These are phyloP conservation scores for Arachis stenosperma DNA, from an alignment of 306 rosid genomes.

Conservation along the genomic window DNA sequence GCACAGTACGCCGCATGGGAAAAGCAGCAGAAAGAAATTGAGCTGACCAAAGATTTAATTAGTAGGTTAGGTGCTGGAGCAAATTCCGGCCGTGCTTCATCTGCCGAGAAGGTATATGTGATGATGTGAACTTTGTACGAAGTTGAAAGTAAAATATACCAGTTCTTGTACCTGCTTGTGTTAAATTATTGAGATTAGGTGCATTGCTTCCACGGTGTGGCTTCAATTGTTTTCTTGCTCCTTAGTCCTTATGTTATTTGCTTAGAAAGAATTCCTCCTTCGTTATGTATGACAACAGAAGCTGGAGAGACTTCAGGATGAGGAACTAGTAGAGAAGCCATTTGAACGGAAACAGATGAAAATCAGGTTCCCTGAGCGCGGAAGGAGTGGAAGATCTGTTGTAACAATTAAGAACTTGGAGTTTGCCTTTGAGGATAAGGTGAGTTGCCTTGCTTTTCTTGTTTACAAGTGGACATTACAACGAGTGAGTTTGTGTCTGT, in stretches of 20 bases:
- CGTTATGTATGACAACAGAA: constrained; percentile 61
- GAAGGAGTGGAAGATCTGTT: constrained; percentile 90
- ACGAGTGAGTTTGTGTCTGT: background rate
- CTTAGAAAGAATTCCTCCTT: constrained; percentile 38
- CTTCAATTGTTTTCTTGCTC: constrained; percentile 30
- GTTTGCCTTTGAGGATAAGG: constrained; percentile 83
- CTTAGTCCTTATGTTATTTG: constrained; percentile 22
- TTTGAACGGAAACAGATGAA: constrained; percentile 96
- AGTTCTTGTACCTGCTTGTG: constrained; percentile 29
- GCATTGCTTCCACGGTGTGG: constrained; percentile 18
- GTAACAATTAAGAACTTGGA: constrained; percentile 69
- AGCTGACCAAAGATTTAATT: constrained; percentile 78
- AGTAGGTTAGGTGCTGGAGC: constrained; percentile 92
- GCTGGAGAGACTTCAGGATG: constrained; percentile 92
- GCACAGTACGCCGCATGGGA: constrained; percentile 93
- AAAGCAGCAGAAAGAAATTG: constrained; percentile 99
- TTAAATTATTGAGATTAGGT: constrained; percentile 28
- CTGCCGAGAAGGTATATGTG: constrained; percentile 85
- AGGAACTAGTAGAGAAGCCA: constrained; percentile 84
- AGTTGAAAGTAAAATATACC: constrained; percentile 24
- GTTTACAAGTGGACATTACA: constrained; percentile 19
- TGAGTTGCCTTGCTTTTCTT: constrained; percentile 42
- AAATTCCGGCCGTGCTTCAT: constrained; percentile 93
- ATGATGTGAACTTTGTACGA: background rate
- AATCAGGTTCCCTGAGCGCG: constrained; percentile 96